A percentile compares a stretch with the other conserved stretches of the same genome.
Evolutionary conservation across 78 protist species (phyloP).

Genomic region (Pigoraptor vietnamica): DNA sequence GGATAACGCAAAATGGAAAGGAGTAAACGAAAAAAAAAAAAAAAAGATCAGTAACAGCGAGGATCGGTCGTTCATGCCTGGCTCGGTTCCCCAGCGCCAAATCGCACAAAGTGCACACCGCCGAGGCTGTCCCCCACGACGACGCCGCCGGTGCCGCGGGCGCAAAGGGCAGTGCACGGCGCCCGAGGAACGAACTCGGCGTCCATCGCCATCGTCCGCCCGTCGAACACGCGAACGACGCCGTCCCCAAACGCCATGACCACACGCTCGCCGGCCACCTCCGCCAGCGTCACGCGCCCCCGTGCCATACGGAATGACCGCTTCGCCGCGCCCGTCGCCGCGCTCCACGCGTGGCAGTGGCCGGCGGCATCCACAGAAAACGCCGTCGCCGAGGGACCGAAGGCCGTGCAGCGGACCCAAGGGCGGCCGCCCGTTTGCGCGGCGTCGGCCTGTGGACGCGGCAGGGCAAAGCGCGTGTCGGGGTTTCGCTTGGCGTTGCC

Average conservation of each 20-base stretch:
- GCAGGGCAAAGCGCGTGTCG: too few species aligned
- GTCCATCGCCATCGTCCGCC: not conserved
- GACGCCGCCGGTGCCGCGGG: not conserved
- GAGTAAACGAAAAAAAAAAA: too few species aligned
- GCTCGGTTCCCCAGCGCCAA: not conserved
- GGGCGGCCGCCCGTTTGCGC: not conserved
- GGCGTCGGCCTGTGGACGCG: not conserved
- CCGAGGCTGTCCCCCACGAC: not conserved
- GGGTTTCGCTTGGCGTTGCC: not conserved
- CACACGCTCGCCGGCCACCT: not conserved
- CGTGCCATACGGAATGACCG: not conserved
- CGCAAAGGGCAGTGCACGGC: not conserved
- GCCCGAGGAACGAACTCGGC: not conserved
- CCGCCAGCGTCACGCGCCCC: not conserved
- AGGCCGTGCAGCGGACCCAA: not conserved
- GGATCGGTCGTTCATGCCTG: not conserved
- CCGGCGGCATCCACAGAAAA: not conserved
- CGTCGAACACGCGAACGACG: not conserved
- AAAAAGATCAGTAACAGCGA: not conserved
- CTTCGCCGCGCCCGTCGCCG: not conserved
- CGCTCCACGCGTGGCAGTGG: not conserved
- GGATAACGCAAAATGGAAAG: too few species aligned
- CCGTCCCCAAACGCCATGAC: not conserved
- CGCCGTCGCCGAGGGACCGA: not conserved
- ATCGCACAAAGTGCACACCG: not conserved